Evolutionary conservation across 352 stramenopile genomes (phyloP).

Genomic region (Pythium pyrilobum): DNA sequence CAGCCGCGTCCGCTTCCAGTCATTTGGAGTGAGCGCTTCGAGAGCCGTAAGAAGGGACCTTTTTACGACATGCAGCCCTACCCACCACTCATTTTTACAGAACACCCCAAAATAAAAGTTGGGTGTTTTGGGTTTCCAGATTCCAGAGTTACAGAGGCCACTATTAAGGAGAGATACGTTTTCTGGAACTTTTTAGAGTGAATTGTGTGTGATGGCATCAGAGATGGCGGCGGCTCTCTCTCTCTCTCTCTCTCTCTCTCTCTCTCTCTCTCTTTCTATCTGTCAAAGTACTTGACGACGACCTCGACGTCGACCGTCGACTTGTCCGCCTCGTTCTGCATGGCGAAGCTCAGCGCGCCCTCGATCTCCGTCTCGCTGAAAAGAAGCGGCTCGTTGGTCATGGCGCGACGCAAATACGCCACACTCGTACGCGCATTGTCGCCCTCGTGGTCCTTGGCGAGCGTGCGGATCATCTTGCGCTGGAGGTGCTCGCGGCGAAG

Average conservation of each 20-base stretch:
- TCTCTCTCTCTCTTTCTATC: conserved; percentile 6
- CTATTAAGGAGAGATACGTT: neutral
- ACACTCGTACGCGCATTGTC: conserved; percentile 42
- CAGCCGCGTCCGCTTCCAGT: conserved; percentile 21
- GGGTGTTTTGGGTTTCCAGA: conserved; percentile 1
- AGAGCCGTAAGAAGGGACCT: conserved; percentile 12
- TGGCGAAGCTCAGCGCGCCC: conserved; percentile 41
- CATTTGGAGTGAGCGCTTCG: conserved; percentile 5
- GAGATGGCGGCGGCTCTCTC: no score
- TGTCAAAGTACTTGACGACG: conserved; percentile 61
- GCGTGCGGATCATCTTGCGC: conserved; percentile 62
- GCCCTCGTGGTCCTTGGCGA: conserved; percentile 60
- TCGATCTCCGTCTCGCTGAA: conserved; percentile 73
- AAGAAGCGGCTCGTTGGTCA: conserved; percentile 70
- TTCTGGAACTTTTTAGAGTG: neutral
- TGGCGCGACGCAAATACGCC: conserved; percentile 58
- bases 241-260: neutral
- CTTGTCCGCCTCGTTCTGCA: conserved; percentile 30
- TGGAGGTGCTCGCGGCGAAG: conserved; percentile 60
- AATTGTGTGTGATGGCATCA: no score
- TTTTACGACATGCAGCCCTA: conserved; percentile 20
- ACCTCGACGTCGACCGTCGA: conserved; percentile 50
- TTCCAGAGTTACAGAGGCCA: neutral
- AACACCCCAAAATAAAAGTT: conserved; percentile 9
- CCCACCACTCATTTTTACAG: conserved; percentile 23